A percentile compares a stretch with the other conserved stretches of the same genome.
phyloP scores from a whole-genome alignment of 129 eudicot genomes.

The Arctium lappa region DNA sequence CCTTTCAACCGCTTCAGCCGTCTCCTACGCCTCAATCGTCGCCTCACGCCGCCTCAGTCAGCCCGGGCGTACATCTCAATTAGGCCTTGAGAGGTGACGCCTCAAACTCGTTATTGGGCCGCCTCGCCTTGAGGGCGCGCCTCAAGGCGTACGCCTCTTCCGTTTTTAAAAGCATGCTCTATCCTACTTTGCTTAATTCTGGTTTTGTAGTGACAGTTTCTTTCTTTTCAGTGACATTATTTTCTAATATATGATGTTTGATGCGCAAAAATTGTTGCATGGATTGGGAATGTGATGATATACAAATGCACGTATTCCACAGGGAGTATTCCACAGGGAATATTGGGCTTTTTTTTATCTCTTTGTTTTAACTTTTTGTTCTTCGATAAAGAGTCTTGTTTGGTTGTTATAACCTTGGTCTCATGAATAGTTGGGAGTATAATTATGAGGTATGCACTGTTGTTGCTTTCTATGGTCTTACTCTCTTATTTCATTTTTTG shows the following conservation, averaged over 20 bases:
- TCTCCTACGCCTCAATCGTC: too few relatives aligned
- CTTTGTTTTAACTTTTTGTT: not conserved
- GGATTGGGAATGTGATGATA: not conserved
- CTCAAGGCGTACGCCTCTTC: too few relatives aligned
- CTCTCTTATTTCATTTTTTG: not conserved
- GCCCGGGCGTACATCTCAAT: too few relatives aligned
- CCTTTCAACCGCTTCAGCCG: too few relatives aligned
- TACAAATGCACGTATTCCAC: not conserved
- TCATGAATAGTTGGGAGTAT: not conserved
- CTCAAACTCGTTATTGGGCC: too few relatives aligned
- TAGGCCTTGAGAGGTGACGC: too few relatives aligned
- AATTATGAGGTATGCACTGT: not conserved
- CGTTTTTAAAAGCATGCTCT: too few relatives aligned
- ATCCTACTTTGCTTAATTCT: not conserved
- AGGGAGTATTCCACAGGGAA: not conserved
- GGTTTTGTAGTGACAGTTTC: not conserved
- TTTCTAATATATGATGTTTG: not conserved
- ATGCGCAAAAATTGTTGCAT: not conserved
- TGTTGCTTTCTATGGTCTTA: not conserved
- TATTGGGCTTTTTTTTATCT: not conserved
- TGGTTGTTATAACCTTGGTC: not conserved
- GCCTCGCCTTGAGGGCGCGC: too few relatives aligned
- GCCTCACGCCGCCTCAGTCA: too few relatives aligned
- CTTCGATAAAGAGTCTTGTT: not conserved
- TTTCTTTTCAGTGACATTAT: not conserved